Conservation (phyloP, 2,329 filamentous ascomycete genomes). For the Aspergillus sp. region DNA sequence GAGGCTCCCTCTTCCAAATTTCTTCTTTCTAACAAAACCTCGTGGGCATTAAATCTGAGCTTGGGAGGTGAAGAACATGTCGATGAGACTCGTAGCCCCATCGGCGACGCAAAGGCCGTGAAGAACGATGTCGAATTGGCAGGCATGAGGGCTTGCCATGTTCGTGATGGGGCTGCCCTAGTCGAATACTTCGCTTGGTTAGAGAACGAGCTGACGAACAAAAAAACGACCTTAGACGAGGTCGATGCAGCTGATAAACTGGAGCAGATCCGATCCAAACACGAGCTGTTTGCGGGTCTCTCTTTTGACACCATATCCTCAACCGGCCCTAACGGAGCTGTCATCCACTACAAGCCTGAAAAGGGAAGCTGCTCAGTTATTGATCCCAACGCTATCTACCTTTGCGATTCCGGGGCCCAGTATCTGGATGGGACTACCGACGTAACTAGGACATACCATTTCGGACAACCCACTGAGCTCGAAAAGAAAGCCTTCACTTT, state of each 20-base stretch:
- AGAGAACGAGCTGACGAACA: conserved; percentile 77
- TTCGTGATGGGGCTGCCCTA: conserved; percentile 87
- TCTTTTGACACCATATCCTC: conserved; percentile 97
- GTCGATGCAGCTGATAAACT: conserved; percentile 90
- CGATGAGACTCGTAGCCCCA: conserved; percentile 81
- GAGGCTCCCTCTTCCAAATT: conserved; percentile 61
- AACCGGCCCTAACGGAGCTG: conserved; percentile 85
- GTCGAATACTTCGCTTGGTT: conserved; percentile 96
- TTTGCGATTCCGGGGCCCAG: conserved; percentile 97
- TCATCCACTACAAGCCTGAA: conserved; percentile 95
- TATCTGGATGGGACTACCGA: conserved; percentile 95
- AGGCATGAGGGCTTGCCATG: conserved; percentile 91
- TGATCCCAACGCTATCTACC: conserved; percentile 81
- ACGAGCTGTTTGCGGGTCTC: conserved; percentile 78
- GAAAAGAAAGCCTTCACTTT: conserved; percentile 91
- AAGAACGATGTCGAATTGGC: conserved; percentile 89
- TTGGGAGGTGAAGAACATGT: conserved; percentile 83
- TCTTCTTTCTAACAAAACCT: conserved; percentile 81
- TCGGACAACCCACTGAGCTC: conserved; percentile 76
- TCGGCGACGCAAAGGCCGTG: conserved; percentile 87
- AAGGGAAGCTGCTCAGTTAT: conserved; percentile 77
- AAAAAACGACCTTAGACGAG: conserved; percentile 76
- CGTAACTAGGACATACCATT: conserved; percentile 90
- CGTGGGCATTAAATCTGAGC: conserved; percentile 86
- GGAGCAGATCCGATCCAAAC: conserved; percentile 60